phyloP scores from a whole-genome alignment of 2,329 filamentous ascomycete genomes.

The Dendrostoma leiphaemia region DNA sequence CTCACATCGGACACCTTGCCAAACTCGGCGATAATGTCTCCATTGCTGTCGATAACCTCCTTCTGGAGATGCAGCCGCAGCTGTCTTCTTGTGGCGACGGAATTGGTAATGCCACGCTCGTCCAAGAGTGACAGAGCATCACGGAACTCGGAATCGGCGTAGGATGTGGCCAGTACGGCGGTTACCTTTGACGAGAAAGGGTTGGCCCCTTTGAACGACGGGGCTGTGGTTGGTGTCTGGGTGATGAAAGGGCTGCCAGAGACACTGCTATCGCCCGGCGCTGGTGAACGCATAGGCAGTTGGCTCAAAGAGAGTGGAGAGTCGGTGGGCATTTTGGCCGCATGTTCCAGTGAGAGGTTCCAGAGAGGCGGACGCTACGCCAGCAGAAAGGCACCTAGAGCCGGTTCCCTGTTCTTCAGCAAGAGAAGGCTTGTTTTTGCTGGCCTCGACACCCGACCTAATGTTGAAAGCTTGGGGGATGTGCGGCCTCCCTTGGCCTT shows the following conservation, averaged over 20 bases:
- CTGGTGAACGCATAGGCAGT: slow-evolving; percentile 17
- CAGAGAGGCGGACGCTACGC: no score
- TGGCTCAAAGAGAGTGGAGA: slow-evolving; percentile 17
- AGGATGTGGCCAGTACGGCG: slow-evolving; percentile 84
- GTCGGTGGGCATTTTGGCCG: slow-evolving; percentile 18
- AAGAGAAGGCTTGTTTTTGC: no score
- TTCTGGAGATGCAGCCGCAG: slow-evolving; percentile 82
- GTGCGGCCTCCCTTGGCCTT: no score
- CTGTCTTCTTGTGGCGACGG: slow-evolving; percentile 73
- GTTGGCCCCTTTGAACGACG: slow-evolving; percentile 46
- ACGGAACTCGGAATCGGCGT: slow-evolving; percentile 87
- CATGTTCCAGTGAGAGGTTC: neutral
- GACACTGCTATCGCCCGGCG: slow-evolving; percentile 20
- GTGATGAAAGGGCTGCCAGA: slow-evolving; percentile 27
- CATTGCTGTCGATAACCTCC: slow-evolving; percentile 91
- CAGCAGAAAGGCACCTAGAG: no score
- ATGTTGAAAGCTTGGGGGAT: no score
- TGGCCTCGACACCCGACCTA: no score
- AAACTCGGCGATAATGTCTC: slow-evolving; percentile 83
- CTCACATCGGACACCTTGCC: slow-evolving; percentile 81
- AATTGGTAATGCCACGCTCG: slow-evolving; percentile 67
- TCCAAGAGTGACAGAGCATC: slow-evolving; percentile 81
- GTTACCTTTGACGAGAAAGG: slow-evolving; percentile 80
- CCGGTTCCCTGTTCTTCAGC: no score
- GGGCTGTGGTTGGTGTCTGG: slow-evolving; percentile 28